phyloP scores from a whole-genome alignment of 2,329 filamentous ascomycete species.

The Daldinia eschscholtzii region DNA sequence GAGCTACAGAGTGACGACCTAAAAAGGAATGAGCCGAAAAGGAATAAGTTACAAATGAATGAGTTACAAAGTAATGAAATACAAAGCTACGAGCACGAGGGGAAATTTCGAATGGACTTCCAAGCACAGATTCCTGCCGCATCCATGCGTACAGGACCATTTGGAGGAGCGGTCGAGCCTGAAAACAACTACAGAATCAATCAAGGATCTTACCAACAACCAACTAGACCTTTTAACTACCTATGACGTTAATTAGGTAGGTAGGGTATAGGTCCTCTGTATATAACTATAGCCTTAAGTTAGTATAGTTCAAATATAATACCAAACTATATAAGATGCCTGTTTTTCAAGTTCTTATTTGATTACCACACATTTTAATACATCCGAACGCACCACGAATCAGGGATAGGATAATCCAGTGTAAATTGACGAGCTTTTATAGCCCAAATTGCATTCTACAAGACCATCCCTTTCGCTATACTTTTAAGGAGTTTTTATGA shows the following conservation, averaged over 20 bases:
- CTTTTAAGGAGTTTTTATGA: too few relatives aligned
- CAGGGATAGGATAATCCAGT: too few relatives aligned
- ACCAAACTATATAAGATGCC: not conserved
- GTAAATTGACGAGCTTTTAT: not conserved
- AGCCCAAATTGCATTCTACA: not conserved
- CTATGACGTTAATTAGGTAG: not conserved
- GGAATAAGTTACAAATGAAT: not conserved
- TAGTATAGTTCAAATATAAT: not conserved
- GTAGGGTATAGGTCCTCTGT: not conserved
- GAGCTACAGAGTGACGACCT: not conserved
- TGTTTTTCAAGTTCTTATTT: not conserved
- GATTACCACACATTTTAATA: not conserved
- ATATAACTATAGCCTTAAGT: not conserved
- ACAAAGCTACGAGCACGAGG: not conserved
- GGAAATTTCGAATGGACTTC: not conserved
- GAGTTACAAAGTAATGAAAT: not conserved
- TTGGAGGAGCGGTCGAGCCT: constrained; percentile 3
- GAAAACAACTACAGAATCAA: not conserved
- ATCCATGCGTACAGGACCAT: not conserved
- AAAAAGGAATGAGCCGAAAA: not conserved
- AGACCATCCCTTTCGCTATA: not conserved
- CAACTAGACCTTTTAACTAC: not conserved
- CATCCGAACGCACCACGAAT: too few relatives aligned
- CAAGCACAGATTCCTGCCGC: not conserved
- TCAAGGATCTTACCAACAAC: not conserved